phyloP scores from a whole-genome alignment of 495 filamentous ascomycete genomes.

The Aspergillus panamensis region DNA sequence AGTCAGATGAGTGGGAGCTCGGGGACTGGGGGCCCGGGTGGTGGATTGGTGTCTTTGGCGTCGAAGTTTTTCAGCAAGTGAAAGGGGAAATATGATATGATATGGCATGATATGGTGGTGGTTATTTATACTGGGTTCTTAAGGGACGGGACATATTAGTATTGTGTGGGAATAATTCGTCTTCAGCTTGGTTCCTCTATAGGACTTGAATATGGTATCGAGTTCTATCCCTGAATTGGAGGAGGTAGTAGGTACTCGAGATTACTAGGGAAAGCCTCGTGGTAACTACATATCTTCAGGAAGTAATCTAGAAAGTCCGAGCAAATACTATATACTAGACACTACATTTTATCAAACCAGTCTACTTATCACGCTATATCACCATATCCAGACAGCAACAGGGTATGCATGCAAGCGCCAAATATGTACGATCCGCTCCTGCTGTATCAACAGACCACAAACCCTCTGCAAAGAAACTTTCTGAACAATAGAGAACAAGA shows the following conservation, averaged over 20 bases:
- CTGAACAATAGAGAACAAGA: slow-evolving; percentile 5
- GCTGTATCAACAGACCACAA: slow-evolving; percentile 7
- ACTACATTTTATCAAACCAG: not conserved
- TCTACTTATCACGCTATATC: slow-evolving; percentile 1
- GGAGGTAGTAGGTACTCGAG: no score
- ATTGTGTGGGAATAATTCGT: no score
- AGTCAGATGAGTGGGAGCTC: slow-evolving; percentile 46
- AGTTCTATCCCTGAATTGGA: no score
- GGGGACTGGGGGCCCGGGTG: slow-evolving; percentile 44
- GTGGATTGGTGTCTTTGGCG: slow-evolving; percentile 56
- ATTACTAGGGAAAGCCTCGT: no score
- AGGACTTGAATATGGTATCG: no score
- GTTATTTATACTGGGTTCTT: not conserved
- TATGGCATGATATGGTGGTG: not conserved
- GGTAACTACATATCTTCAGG: no score
- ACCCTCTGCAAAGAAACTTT: not conserved
- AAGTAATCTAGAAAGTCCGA: not conserved
- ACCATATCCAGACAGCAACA: slow-evolving; percentile 13
- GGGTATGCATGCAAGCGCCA: slow-evolving; percentile 15
- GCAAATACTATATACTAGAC: not conserved
- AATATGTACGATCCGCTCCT: slow-evolving; percentile 13
- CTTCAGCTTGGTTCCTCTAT: not conserved
- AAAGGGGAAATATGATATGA: no score
- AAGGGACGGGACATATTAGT: no score
- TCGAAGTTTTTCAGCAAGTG: slow-evolving; percentile 51